Evolutionary conservation across 305 asterid genomes (phyloP).

Genomic region (Rubia tinctorum): DNA sequence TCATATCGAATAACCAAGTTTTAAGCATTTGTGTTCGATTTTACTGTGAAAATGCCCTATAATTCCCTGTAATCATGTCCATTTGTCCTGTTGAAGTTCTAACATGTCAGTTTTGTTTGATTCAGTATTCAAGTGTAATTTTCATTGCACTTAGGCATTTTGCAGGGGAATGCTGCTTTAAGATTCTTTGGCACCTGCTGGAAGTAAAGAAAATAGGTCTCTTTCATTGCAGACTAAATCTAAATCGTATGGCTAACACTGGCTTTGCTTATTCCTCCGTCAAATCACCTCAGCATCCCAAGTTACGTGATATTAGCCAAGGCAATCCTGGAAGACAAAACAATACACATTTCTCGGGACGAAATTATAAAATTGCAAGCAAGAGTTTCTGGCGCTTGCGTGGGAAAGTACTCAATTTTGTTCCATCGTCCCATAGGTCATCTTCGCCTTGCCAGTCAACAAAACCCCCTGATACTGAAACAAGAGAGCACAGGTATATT

Average conservation of each 20-base stretch:
- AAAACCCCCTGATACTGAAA: constrained; percentile 49
- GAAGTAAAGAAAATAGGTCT: constrained; percentile 17
- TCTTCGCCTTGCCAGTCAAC: constrained; percentile 55
- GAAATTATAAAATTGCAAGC: constrained; percentile 36
- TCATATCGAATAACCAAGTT: neutral
- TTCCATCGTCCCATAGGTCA: constrained; percentile 42
- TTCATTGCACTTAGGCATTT: constrained; percentile 11
- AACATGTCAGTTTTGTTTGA: neutral
- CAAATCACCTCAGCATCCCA: constrained; percentile 66
- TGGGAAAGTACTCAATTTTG: constrained; percentile 34
- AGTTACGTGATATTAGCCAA: constrained; percentile 33
- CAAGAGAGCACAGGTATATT: constrained; percentile 61
- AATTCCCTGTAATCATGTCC: neutral
- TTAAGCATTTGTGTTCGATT: neutral
- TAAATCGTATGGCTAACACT: constrained; percentile 68
- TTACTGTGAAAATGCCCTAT: neutral
- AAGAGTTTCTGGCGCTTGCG: constrained; percentile 47
- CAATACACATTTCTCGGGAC: constrained; percentile 38
- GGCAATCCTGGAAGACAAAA: constrained; percentile 42
- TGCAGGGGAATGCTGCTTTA: constrained; percentile 23
- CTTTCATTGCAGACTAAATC: constrained; percentile 21
- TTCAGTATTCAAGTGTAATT: neutral
- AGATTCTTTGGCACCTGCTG: constrained; percentile 5
- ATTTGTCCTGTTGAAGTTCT: neutral
- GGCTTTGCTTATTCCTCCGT: constrained; percentile 66